These are phyloP conservation scores for Sphagnum tenellum DNA, from an alignment of 225 moss, liverwort and hornwort genomes.

Conservation along the genomic window DNA sequence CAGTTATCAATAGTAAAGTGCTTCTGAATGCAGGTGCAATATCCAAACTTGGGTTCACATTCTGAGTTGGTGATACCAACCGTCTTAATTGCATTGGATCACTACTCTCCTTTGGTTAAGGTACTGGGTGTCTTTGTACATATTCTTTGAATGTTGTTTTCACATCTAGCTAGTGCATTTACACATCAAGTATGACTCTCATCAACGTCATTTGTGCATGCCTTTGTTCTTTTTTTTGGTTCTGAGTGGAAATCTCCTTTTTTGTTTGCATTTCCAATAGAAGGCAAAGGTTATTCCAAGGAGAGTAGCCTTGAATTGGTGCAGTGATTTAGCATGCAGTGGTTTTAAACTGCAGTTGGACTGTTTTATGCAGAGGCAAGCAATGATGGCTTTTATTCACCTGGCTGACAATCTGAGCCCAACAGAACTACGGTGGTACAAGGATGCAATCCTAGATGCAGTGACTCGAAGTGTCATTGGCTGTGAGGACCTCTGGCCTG, in stretches of 20 bases:
- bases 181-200: too few species aligned
- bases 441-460: slow-evolving; percentile 75
- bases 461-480: slow-evolving; percentile 66
- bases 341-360: background rate
- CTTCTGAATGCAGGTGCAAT: slow-evolving; percentile 23
- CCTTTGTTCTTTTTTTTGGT: too few species aligned
- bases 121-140: slow-evolving; percentile 7
- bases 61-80: slow-evolving; percentile 28
- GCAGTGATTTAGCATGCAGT: background rate
- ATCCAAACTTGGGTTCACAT: slow-evolving; percentile 24
- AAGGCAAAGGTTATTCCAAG: background rate
- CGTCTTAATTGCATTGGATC: slow-evolving; percentile 44
- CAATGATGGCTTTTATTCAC: slow-evolving; percentile 64
- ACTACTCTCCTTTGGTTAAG: slow-evolving; percentile 45
- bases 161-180: too few species aligned
- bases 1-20: background rate
- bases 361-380: slow-evolving; percentile 52
- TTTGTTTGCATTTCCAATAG: too few species aligned
- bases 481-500: slow-evolving; percentile 70
- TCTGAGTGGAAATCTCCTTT: too few species aligned
- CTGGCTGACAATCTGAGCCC: slow-evolving; percentile 57
- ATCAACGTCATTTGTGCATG: too few species aligned
- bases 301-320: background rate
- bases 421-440: slow-evolving; percentile 58
- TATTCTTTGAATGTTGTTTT: too few species aligned